Evolutionary conservation across 768 basidiomycete species (phyloP).

Genomic region (Boletus subparvulus): DNA sequence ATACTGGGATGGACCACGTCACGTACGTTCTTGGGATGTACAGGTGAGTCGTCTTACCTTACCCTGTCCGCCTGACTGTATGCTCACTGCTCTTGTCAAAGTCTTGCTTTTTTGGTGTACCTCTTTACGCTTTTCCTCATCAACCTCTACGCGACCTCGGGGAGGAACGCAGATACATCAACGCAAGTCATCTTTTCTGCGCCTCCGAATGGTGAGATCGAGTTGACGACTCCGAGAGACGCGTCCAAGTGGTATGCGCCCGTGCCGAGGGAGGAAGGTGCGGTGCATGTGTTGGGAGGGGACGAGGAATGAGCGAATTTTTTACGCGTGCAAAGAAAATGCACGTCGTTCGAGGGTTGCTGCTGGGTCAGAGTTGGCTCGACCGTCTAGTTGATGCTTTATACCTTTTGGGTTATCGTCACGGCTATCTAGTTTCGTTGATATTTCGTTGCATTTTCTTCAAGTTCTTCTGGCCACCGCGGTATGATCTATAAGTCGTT

Average conservation of each 20-base stretch:
- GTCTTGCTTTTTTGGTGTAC: conserved; percentile 73
- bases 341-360: no score
- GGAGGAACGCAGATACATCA: conserved; percentile 48
- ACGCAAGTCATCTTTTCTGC: conserved; percentile 23
- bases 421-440: no score
- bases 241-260: conserved; percentile 64
- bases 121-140: conserved; percentile 68
- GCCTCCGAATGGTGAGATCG: conserved; percentile 38
- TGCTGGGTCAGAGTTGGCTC: no score
- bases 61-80: neutral
- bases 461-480: no score
- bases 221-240: conserved; percentile 35
- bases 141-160: conserved; percentile 63
- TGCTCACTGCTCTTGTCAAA: conserved; percentile 8
- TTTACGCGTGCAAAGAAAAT: neutral
- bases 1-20: conserved; percentile 83
- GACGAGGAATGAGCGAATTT: conserved; percentile 39
- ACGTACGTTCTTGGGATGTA: conserved; percentile 86
- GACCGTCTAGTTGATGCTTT: no score
- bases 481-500: no score
- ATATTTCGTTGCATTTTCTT: no score
- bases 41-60: conserved; percentile 45
- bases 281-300: conserved; percentile 50
- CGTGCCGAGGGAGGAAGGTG: conserved; percentile 45
- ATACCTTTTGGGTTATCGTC: no score